These are phyloP conservation scores for Collybiopsis confluens DNA, from an alignment of 768 basidiomycete genomes.

Conservation along the genomic window DNA sequence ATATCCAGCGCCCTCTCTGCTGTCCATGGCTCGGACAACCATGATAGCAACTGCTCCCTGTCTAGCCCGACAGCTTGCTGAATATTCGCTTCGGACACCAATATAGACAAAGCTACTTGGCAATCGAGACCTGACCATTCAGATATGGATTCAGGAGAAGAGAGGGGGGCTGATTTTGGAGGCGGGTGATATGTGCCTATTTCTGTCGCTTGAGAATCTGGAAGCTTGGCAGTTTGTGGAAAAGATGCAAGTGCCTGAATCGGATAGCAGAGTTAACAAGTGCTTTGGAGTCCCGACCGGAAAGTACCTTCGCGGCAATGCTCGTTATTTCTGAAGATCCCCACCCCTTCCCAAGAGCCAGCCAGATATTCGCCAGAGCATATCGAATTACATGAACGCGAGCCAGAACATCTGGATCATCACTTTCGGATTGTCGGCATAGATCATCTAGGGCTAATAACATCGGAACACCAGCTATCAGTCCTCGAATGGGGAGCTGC, in stretches of 20 bases:
- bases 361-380: slow-evolving; percentile 62
- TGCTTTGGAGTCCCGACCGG: slow-evolving; percentile 1
- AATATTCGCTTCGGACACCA: slow-evolving; percentile 49
- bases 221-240: slow-evolving; percentile 33
- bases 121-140: slow-evolving; percentile 46
- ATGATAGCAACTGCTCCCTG: slow-evolving; percentile 45
- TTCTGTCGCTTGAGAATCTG: slow-evolving; percentile 27
- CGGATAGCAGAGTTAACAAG: slow-evolving; percentile 10
- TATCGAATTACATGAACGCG: slow-evolving; percentile 57
- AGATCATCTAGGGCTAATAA: slow-evolving; percentile 66
- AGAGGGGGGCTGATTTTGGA: slow-evolving; percentile 39
- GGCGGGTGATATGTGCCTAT: slow-evolving; percentile 41
- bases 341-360: slow-evolving; percentile 69
- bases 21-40: slow-evolving; percentile 64
- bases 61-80: slow-evolving; percentile 67
- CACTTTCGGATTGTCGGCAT: slow-evolving; percentile 36
- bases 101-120: slow-evolving; percentile 48
- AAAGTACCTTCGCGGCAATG: slow-evolving; percentile 52
- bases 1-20: slow-evolving; percentile 69
- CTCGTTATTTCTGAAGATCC: slow-evolving; percentile 49
- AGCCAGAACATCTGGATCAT: slow-evolving; percentile 33
- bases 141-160: slow-evolving; percentile 20
- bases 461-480: slow-evolving; percentile 84
- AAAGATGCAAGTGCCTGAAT: slow-evolving; percentile 42
- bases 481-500: slow-evolving; percentile 67